These are phyloP conservation scores for Ochromonas danica DNA, from an alignment of 108 stramenopile genomes.

Conservation along the genomic window DNA sequence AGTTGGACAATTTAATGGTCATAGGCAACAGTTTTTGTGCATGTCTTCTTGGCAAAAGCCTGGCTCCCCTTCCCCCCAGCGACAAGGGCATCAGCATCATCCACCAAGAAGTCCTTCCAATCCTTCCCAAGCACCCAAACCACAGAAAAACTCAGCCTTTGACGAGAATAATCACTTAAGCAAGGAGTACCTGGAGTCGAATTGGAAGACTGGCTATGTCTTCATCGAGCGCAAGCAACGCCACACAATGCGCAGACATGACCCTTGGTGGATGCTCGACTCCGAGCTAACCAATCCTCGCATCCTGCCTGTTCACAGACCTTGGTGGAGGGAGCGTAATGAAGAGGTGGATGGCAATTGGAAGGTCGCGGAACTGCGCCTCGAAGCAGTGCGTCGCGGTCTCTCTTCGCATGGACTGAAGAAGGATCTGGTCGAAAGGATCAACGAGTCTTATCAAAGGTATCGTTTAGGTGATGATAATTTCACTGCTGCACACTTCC, in stretches of 20 bases:
- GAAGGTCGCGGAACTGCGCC: neutral
- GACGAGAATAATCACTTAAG: no score
- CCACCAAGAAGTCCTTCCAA: no score
- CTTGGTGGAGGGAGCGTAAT: conserved; percentile 16
- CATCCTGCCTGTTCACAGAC: neutral
- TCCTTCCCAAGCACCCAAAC: no score
- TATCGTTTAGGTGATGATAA: conserved; percentile 3
- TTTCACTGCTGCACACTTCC: neutral
- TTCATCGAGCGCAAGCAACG: neutral
- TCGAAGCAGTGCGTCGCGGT: neutral
- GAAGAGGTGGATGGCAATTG: neutral
- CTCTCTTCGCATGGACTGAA: neutral
- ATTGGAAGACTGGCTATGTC: neutral
- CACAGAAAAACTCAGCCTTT: no score
- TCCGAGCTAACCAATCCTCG: neutral
- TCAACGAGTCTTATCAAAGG: neutral
- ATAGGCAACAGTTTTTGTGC: no score
- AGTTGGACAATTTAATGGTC: no score
- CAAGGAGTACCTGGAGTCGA: no score
- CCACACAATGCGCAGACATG: neutral
- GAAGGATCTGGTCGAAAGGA: neutral
- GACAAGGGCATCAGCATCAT: no score
- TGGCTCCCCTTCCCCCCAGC: no score
- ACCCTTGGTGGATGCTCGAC: neutral
- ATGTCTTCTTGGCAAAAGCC: no score